Conservation (phyloP, 345 rosid species). For the Toxicodendron radicans region DNA sequence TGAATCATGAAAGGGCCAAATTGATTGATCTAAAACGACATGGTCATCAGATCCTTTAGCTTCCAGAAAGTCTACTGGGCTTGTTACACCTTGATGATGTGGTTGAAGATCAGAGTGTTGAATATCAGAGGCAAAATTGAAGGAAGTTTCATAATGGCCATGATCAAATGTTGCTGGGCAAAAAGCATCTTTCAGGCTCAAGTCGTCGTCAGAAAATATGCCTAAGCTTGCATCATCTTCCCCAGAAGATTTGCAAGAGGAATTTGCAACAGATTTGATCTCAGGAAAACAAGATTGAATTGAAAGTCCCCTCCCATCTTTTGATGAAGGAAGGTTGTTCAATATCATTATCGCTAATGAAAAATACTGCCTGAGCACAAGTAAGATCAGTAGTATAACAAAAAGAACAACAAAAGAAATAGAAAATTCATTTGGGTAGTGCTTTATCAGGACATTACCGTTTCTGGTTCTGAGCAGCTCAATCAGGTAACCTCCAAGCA, state of each 20-base stretch:
- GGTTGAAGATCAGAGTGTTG: constrained; percentile 4
- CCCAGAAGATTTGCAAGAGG: constrained; percentile 13
- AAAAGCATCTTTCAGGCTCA: constrained; percentile 17
- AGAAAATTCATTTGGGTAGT: no score
- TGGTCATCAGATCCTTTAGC: neutral
- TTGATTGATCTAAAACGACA: constrained; percentile 7
- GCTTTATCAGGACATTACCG: no score
- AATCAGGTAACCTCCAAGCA: no score
- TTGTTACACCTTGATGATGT: neutral
- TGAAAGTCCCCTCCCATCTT: constrained; percentile 12
- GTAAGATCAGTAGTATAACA: no score
- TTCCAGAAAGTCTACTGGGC: neutral
- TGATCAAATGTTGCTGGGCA: neutral
- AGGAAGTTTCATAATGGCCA: neutral
- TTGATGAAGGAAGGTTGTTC: neutral
- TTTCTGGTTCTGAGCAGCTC: no score
- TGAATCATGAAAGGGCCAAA: constrained; percentile 10
- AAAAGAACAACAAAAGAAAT: no score
- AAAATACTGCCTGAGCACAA: no score
- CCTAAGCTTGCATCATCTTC: constrained; percentile 16
- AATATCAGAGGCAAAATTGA: neutral
- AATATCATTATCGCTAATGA: neutral
- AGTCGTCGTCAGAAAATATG: constrained; percentile 6
- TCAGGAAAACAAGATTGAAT: constrained; percentile 20
- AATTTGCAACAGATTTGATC: constrained; percentile 17